These are phyloP conservation scores for Yamadazyma jaroonii DNA, from an alignment of 1,139 yeast genomes.

Conservation along the genomic window DNA sequence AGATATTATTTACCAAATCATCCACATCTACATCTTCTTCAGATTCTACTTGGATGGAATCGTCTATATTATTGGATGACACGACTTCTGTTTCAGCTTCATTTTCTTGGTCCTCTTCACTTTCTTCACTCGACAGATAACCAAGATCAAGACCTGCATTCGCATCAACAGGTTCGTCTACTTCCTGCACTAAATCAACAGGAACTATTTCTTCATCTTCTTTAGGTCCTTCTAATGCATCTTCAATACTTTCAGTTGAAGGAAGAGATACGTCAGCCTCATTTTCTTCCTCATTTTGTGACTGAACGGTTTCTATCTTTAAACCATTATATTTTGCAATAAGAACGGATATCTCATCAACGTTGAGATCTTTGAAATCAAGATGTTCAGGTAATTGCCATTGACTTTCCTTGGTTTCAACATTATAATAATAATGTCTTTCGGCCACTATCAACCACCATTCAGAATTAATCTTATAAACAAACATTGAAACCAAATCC, in stretches of 20 bases:
- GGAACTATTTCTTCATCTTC: too few species aligned
- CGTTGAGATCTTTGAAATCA: slow-evolving; percentile 15
- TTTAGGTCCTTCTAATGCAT: neutral
- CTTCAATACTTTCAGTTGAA: too few species aligned
- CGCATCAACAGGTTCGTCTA: neutral
- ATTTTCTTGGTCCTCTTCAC: neutral
- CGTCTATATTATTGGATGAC: neutral
- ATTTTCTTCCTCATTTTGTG: neutral
- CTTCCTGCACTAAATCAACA: too few species aligned
- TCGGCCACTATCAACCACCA: slow-evolving; percentile 13
- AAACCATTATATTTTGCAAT: slow-evolving; percentile 33
- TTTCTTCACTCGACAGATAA: slow-evolving; percentile 1
- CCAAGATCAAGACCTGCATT: slow-evolving; percentile 12
- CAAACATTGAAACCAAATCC: slow-evolving; percentile 4
- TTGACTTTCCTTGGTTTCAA: slow-evolving; percentile 1
- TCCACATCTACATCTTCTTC: slow-evolving; percentile 7
- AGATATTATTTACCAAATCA: slow-evolving; percentile 9
- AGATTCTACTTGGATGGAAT: slow-evolving; percentile 11
- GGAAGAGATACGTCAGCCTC: slow-evolving; percentile 1
- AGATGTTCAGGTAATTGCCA: slow-evolving; percentile 14
- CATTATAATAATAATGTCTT: slow-evolving; percentile 14
- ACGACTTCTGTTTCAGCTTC: slow-evolving; percentile 5
- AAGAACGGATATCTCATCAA: slow-evolving; percentile 29
- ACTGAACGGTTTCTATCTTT: slow-evolving; percentile 7
- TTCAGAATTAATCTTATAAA: slow-evolving; percentile 8